A percentile compares a stretch with the other conserved stretches of the same genome.
Evolutionary conservation across 768 basidiomycete genomes (phyloP).

Genomic region (Grammothele lineata): DNA sequence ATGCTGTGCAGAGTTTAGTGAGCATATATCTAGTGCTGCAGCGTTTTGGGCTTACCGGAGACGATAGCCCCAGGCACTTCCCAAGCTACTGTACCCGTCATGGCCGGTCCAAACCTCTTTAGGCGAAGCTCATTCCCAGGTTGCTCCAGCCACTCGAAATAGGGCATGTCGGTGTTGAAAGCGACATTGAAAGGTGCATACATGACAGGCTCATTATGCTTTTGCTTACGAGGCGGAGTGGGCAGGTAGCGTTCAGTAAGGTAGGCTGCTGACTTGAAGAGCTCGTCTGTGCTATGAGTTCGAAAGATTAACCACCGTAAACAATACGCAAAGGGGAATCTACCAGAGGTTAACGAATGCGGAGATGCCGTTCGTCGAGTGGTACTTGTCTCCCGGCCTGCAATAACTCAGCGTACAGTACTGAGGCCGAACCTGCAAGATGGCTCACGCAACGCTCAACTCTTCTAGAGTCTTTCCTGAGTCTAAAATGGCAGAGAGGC

Average conservation of each 20-base stretch:
- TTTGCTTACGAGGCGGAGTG: background rate
- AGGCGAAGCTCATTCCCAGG: constrained; percentile 42
- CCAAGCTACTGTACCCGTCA: constrained; percentile 71
- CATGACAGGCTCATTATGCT: constrained; percentile 30
- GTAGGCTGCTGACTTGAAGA: constrained; percentile 72
- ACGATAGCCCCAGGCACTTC: constrained; percentile 39
- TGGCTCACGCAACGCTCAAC: constrained; percentile 48
- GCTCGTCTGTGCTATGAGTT: constrained; percentile 66
- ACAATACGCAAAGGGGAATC: background rate
- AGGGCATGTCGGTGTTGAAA: constrained; percentile 46
- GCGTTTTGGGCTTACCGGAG: constrained; percentile 14
- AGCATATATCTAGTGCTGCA: background rate
- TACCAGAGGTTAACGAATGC: constrained; percentile 68
- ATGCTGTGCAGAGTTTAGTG: constrained; percentile 34
- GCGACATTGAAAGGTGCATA: constrained; percentile 71
- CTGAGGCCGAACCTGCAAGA: too few relatives aligned
- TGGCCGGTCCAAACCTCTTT: constrained; percentile 69
- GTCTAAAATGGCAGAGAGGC: constrained; percentile 65
- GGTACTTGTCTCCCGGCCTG: constrained; percentile 64
- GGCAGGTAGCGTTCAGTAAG: constrained; percentile 52
- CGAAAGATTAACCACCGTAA: too few relatives aligned
- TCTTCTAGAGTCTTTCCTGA: constrained; percentile 54
- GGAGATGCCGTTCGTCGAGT: constrained; percentile 58
- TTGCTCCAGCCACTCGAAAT: constrained; percentile 75
- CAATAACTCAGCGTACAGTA: too few relatives aligned